phyloP scores from a whole-genome alignment of 2,329 filamentous ascomycete genomes.

The Hypoxylon sp. region DNA sequence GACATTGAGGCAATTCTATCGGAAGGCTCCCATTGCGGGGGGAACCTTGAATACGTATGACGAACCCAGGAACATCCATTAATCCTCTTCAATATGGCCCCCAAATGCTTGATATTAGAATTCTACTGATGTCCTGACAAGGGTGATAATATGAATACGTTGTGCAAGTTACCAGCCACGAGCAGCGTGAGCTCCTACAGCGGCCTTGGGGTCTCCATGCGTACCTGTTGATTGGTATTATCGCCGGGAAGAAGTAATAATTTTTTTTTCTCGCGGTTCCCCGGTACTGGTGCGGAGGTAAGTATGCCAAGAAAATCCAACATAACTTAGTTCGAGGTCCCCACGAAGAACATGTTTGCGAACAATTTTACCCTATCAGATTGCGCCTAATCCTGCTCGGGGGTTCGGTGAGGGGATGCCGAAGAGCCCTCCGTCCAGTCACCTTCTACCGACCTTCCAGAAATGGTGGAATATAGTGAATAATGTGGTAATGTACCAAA shows the following conservation, averaged over 20 bases:
- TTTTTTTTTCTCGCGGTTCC: slow-evolving; percentile 36
- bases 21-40: slow-evolving; percentile 42
- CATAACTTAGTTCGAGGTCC: slow-evolving; percentile 42
- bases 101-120: slow-evolving; percentile 39
- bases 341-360: slow-evolving; percentile 44
- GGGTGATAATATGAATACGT: slow-evolving; percentile 34
- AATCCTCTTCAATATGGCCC: slow-evolving; percentile 40
- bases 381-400: slow-evolving; percentile 45
- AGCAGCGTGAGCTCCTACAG: slow-evolving; percentile 34
- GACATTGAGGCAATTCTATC: slow-evolving; percentile 42
- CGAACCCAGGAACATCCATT: slow-evolving; percentile 38
- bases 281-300: slow-evolving; percentile 41
- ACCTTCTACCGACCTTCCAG: slow-evolving; percentile 52
- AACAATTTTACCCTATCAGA: slow-evolving; percentile 43
- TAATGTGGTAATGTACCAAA: slow-evolving; percentile 43
- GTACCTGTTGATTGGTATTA: slow-evolving; percentile 41
- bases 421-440: slow-evolving; percentile 43
- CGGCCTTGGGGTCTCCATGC: slow-evolving; percentile 34
- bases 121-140: slow-evolving; percentile 32
- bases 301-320: slow-evolving; percentile 39
- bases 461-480: slow-evolving; percentile 43
- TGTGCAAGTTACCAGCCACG: slow-evolving; percentile 31
- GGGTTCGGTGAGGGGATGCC: slow-evolving; percentile 49
- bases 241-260: slow-evolving; percentile 39
- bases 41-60: slow-evolving; percentile 37